Conservation (phyloP, 2,329 filamentous ascomycete species). For the Paecilomyces variotii region DNA sequence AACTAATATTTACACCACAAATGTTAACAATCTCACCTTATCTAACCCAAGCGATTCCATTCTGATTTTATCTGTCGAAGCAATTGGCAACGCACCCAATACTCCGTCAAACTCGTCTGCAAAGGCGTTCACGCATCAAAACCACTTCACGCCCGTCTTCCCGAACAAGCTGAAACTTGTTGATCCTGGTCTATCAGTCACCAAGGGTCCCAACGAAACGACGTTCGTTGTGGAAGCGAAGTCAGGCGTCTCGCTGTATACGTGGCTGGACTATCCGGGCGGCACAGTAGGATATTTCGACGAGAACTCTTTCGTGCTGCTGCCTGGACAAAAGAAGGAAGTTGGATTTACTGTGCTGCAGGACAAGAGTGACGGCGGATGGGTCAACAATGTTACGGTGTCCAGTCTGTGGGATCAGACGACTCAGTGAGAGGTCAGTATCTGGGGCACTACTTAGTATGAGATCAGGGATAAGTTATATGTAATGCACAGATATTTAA, state of each 20-base stretch:
- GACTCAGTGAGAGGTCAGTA: background rate
- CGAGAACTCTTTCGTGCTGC: constrained; percentile 46
- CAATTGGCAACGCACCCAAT: constrained; percentile 42
- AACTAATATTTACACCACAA: constrained; percentile 38
- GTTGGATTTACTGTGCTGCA: constrained; percentile 41
- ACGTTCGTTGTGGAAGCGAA: constrained; percentile 43
- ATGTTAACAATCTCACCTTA: constrained; percentile 27
- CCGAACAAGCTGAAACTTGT: constrained; percentile 40
- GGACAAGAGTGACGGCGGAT: constrained; percentile 36
- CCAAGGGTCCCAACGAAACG: constrained; percentile 18
- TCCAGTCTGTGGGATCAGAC: constrained; percentile 45
- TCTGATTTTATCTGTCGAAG: constrained; percentile 38
- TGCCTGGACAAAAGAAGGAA: constrained; percentile 37
- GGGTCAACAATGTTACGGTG: constrained; percentile 42
- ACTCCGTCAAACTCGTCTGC: constrained; percentile 19
- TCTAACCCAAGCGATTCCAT: constrained; percentile 30
- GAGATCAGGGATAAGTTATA: background rate
- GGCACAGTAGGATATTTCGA: constrained; percentile 45
- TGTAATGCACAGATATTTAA: background rate
- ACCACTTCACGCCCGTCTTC: constrained; percentile 43
- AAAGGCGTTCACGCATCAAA: constrained; percentile 41
- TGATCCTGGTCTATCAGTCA: constrained; percentile 41
- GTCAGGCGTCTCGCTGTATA: constrained; percentile 44
- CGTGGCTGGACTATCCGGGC: constrained; percentile 48
- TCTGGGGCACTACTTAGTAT: background rate